These are phyloP conservation scores for Clarireedia paspali DNA, from an alignment of 2,329 filamentous ascomycete species.

Conservation along the genomic window DNA sequence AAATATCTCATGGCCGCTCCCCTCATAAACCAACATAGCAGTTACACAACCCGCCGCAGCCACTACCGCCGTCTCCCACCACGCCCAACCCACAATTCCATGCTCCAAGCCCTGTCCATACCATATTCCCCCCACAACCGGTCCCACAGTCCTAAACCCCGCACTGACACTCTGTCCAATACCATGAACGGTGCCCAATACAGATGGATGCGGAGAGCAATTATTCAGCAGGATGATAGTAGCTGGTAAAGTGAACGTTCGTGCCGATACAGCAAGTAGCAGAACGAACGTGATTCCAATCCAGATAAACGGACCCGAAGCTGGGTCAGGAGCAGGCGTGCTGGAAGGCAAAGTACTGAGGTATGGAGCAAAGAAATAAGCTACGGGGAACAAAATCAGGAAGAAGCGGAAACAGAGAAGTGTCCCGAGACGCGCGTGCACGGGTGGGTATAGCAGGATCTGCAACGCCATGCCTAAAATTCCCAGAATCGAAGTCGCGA, in stretches of 20 bases:
- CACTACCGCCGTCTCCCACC: slow-evolving; percentile 39
- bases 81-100: slow-evolving; percentile 47
- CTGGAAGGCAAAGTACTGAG: slow-evolving; percentile 42
- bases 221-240: slow-evolving; percentile 55
- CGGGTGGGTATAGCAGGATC: slow-evolving; percentile 57
- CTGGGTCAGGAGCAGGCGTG: slow-evolving; percentile 30
- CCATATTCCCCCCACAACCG: slow-evolving; percentile 45
- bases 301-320: slow-evolving; percentile 45
- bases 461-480: slow-evolving; percentile 62
- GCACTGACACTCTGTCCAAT: slow-evolving; percentile 48
- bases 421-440: slow-evolving; percentile 58
- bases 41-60: background rate
- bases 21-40: slow-evolving; percentile 8
- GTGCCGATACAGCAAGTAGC: slow-evolving; percentile 47
- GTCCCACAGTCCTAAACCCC: slow-evolving; percentile 47
- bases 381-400: slow-evolving; percentile 57
- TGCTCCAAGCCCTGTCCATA: slow-evolving; percentile 44
- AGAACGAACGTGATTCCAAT: slow-evolving; percentile 45
- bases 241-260: slow-evolving; percentile 52
- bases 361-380: slow-evolving; percentile 61
- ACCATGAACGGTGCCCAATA: slow-evolving; percentile 52
- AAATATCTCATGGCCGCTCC: slow-evolving; percentile 2
- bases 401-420: slow-evolving; percentile 59
- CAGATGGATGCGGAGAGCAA: slow-evolving; percentile 45
- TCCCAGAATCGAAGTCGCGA: slow-evolving; percentile 63